Conservation (phyloP, 768 basidiomycete genomes). For the Pisolithus orientalis region DNA sequence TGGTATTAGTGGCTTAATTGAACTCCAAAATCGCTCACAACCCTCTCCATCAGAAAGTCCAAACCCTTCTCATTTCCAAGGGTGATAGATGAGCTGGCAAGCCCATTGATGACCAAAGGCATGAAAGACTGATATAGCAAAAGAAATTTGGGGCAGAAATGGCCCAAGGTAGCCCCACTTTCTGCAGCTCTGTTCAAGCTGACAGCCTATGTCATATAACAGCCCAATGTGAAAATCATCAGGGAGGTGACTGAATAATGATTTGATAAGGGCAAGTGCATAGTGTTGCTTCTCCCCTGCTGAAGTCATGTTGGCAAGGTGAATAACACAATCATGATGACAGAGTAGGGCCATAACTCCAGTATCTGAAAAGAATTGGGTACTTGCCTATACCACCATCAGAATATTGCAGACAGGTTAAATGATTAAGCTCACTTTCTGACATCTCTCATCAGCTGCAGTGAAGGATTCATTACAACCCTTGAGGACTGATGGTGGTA, state of each 20-base stretch:
- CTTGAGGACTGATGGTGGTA: conserved; percentile 26
- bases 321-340: conserved; percentile 15
- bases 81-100: conserved; percentile 32
- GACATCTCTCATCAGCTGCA: conserved; percentile 7
- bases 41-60: conserved; percentile 25
- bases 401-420: not conserved
- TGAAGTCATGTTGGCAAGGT: conserved; percentile 11
- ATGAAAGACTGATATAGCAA: conserved; percentile 30
- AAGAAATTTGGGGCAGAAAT: conserved; percentile 15
- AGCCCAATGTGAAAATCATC: conserved; percentile 6
- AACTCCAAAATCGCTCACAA: conserved; percentile 21
- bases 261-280: conserved; percentile 12
- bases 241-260: conserved; percentile 15
- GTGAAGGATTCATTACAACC: conserved; percentile 27
- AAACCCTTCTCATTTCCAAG: conserved; percentile 20
- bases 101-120: conserved; percentile 30
- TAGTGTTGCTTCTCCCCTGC: conserved; percentile 20
- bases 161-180: conserved; percentile 3
- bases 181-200: conserved; percentile 15
- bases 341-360: conserved; percentile 20
- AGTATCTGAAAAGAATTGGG: conserved; percentile 11
- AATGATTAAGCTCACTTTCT: not conserved
- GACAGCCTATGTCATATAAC: conserved; percentile 22
- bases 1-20: conserved; percentile 14
- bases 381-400: conserved; percentile 8